These are phyloP conservation scores for Solanum rostratum DNA, from an alignment of 257 asterid genomes.

Conservation along the genomic window DNA sequence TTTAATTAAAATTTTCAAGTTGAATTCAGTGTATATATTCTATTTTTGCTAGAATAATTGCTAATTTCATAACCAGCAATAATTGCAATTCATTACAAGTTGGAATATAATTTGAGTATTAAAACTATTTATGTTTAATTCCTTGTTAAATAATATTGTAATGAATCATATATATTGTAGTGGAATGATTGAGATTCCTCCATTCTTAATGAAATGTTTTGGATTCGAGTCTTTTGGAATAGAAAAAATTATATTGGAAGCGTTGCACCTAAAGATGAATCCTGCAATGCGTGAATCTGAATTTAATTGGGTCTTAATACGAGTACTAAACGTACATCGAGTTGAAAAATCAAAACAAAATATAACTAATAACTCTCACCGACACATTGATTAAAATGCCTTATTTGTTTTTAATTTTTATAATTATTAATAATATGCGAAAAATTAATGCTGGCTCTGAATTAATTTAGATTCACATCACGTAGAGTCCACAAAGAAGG, in stretches of 20 bases:
- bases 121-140: background rate
- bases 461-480: background rate
- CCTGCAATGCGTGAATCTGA: too few species aligned
- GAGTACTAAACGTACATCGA: too few species aligned
- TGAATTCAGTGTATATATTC: background rate
- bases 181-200: background rate
- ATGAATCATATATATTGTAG: background rate
- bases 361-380: too few species aligned
- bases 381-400: background rate
- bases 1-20: background rate
- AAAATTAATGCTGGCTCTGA: background rate
- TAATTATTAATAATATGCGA: background rate
- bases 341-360: too few species aligned
- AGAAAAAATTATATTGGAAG: rapidly evolving
- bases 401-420: background rate
- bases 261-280: rapidly evolving
- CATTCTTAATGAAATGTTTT: rapidly evolving
- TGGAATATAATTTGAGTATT: background rate
- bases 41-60: background rate
- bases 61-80: background rate
- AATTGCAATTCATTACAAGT: background rate
- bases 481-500: background rate
- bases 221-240: rapidly evolving
- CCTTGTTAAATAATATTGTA: background rate
- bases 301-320: too few species aligned